Conservation (phyloP, 2,329 filamentous ascomycete genomes). For the Nothophaeocryptopus gaeumannii region DNA sequence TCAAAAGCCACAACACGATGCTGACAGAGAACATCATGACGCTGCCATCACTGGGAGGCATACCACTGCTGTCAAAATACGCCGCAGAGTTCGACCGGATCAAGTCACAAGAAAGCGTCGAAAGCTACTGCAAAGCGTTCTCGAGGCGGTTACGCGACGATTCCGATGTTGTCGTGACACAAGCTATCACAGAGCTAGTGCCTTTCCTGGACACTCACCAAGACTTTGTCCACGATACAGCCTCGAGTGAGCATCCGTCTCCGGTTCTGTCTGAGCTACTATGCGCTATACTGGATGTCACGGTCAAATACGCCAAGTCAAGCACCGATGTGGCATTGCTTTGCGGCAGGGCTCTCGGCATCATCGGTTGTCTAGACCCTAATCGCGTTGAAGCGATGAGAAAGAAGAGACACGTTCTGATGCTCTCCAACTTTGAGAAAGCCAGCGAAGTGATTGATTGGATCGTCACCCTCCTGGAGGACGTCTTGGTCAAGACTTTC, state of each 20-base stretch:
- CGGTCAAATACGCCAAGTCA: conserved; percentile 71
- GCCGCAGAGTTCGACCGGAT: conserved; percentile 64
- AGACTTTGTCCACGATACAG: conserved; percentile 72
- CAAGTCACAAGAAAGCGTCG: conserved; percentile 63
- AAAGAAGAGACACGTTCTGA: conserved; percentile 77
- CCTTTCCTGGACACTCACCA: conserved; percentile 72
- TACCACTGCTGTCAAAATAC: conserved; percentile 66
- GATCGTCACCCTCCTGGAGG: conserved; percentile 76
- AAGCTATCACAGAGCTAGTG: conserved; percentile 74
- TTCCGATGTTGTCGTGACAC: conserved; percentile 78
- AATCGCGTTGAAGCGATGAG: conserved; percentile 80
- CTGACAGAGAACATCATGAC: conserved; percentile 67
- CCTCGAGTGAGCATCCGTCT: conserved; percentile 80
- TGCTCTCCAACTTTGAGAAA: conserved; percentile 80
- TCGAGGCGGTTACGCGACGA: conserved; percentile 74
- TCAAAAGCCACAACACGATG: conserved; percentile 60
- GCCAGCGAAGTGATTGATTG: conserved; percentile 80
- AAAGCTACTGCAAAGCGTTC: conserved; percentile 68
- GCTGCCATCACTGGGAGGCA: conserved; percentile 72
- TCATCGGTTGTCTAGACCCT: conserved; percentile 87
- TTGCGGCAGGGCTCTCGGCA: conserved; percentile 77
- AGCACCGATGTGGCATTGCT: conserved; percentile 67
- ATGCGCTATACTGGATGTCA: conserved; percentile 79
- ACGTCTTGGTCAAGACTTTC: conserved; percentile 88
- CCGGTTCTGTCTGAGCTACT: conserved; percentile 68